A percentile compares a stretch with the other conserved stretches of the same genome.
phyloP scores from a whole-genome alignment of 768 basidiomycete species.

The Lactarius akahatsu region DNA sequence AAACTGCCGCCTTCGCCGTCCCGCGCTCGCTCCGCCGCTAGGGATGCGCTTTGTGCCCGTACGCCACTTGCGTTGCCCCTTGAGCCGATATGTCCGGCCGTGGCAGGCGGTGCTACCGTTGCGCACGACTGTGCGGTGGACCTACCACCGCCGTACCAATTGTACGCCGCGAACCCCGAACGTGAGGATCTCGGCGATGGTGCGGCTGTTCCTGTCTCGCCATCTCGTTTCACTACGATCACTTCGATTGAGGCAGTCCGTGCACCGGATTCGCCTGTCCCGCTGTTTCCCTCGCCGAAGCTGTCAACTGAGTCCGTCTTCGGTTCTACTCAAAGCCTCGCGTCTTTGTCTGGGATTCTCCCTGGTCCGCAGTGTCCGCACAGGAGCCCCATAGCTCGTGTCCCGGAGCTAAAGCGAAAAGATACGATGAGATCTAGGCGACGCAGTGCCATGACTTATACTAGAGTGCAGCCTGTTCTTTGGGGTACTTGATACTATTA shows the following conservation, averaged over 20 bases:
- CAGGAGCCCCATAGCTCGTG: not conserved
- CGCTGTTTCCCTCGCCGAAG: slow-evolving; percentile 19
- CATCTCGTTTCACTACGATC: slow-evolving; percentile 10
- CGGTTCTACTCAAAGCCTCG: slow-evolving; percentile 20
- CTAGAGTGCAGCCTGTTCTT: not conserved
- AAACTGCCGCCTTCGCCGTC: slow-evolving; percentile 12
- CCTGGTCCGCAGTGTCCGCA: not conserved
- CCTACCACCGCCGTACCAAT: slow-evolving; percentile 23
- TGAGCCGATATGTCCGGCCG: not conserved
- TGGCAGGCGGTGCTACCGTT: not conserved
- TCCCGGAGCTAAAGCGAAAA: slow-evolving; percentile 10
- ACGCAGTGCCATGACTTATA: not conserved
- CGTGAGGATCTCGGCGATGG: not conserved
- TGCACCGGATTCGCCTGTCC: slow-evolving; percentile 28
- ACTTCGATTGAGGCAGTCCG: slow-evolving; percentile 27
- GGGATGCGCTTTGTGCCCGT: not conserved
- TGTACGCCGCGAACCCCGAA: slow-evolving; percentile 14
- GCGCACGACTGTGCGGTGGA: not conserved
- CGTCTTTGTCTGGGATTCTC: not conserved
- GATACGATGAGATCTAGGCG: not conserved
- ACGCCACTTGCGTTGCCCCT: not conserved
- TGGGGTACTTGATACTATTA: not conserved
- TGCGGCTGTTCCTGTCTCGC: not conserved
- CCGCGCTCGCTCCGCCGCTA: not conserved
- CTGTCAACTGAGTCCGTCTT: slow-evolving; percentile 22